A percentile compares a stretch with the other conserved stretches of the same genome.
phyloP scores from a whole-genome alignment of 768 basidiomycete genomes.

The Russula ochroleuca region DNA sequence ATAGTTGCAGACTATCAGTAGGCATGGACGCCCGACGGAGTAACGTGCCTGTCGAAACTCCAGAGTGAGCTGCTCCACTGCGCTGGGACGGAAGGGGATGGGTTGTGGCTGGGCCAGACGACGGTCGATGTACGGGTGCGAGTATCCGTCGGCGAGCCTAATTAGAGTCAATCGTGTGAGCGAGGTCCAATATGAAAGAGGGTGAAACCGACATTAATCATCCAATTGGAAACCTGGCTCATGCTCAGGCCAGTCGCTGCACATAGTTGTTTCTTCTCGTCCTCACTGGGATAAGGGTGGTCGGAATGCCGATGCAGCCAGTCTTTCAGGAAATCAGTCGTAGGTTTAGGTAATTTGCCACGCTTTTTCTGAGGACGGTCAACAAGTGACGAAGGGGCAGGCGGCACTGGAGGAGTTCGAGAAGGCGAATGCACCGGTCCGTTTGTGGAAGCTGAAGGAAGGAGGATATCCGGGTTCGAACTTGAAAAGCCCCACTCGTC shows the following conservation, averaged over 20 bases:
- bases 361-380: slow-evolving; percentile 78
- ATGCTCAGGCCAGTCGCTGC: slow-evolving; percentile 82
- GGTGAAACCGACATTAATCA: slow-evolving; percentile 68
- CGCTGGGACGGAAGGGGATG: slow-evolving; percentile 54
- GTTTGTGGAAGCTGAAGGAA: slow-evolving; percentile 39
- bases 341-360: slow-evolving; percentile 86
- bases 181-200: slow-evolving; percentile 16
- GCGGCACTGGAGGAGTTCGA: slow-evolving; percentile 39
- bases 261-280: slow-evolving; percentile 87
- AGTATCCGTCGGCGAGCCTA: slow-evolving; percentile 81
- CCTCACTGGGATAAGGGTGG: slow-evolving; percentile 85
- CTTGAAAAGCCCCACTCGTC: slow-evolving; percentile 65
- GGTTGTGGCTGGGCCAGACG: slow-evolving; percentile 73
- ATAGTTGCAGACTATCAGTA: slow-evolving; percentile 66
- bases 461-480: slow-evolving; percentile 48
- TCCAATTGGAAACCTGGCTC: slow-evolving; percentile 90
- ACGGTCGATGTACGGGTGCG: slow-evolving; percentile 73
- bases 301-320: slow-evolving; percentile 87
- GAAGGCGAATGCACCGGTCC: slow-evolving; percentile 47
- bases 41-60: slow-evolving; percentile 27
- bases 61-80: slow-evolving; percentile 25
- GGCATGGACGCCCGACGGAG: slow-evolving; percentile 62
- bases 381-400: slow-evolving; percentile 53
- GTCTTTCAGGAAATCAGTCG: slow-evolving; percentile 82
- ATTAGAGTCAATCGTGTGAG: slow-evolving; percentile 22